Base-by-base conservation (phyloP, 257 asterid species). In the Paulownia fortunei region DNA sequence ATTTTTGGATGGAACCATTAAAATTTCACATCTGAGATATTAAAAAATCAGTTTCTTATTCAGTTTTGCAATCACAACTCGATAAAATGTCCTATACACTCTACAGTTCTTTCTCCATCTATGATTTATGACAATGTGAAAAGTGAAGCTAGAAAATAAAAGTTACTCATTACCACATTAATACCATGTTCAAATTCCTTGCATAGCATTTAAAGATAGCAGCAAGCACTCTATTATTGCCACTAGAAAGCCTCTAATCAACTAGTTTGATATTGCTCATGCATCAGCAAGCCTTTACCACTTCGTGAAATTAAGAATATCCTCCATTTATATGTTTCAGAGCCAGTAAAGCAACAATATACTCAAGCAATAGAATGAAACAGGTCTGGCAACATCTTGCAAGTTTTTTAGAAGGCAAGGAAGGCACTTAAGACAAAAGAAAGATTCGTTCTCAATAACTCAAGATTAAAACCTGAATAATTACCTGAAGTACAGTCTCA, bases 401-500 rank as follows among this genome's bases (percentile, higher is more conserved):
- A 80, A 44, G 79, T 34, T 61, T 73, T 76, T 36, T 30, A 41
- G 51, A 73, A 73, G 74, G 59, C 46, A 18, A 10, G 52, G 67
- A 26, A 9, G 44, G 63, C 18, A 32, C 62, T 62, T 65, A 9
- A 27, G 73, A 65, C 73, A 77, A 32, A 44, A 47, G 18, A 30
- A 27, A 47, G 34, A 30, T 19, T 55, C 16, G 5, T 64, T 69
- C 47, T 23, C 59, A 13, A 67, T 37, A 77, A 72, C 44, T 9
- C 32, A 66, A 77, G 36, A 69, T 23, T 59, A 39, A 39, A 56
- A 69, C 64, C 69, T 47, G 73, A 72, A 72, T 46, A 64, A 64
- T 84, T 87, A 96, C 99, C 99, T 93, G 99, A 88, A 96, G 97
- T 19, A 90, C 99, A 74, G 77, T 86, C 84, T 96, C 99, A 79